Percentiles rank a stretch among this genome's conserved stretches.
Evolutionary conservation across 2,329 filamentous ascomycete genomes (phyloP).

Genomic region (Penicillium nordicum): DNA sequence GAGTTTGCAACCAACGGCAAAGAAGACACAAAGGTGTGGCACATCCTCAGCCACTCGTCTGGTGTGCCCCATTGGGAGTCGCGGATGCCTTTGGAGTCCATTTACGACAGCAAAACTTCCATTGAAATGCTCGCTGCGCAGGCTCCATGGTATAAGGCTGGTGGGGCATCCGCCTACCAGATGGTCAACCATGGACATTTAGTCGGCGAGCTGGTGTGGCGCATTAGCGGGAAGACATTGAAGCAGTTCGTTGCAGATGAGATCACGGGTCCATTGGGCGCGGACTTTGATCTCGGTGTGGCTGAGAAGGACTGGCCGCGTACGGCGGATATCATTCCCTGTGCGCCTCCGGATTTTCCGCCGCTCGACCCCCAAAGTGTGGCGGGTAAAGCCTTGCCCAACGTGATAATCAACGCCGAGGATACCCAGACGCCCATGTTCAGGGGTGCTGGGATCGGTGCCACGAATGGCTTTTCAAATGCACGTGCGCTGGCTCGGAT

Average conservation of each 20-base stretch:
- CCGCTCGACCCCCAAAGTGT: conserved; percentile 26
- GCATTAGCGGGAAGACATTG: conserved; percentile 42
- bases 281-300: conserved; percentile 49
- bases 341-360: conserved; percentile 19
- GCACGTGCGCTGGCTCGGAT: conserved; percentile 44
- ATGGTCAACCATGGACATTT: conserved; percentile 38
- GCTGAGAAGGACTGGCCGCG: conserved; percentile 43
- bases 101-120: conserved; percentile 30
- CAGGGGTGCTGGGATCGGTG: conserved; percentile 42
- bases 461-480: conserved; percentile 47
- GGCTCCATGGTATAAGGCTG: conserved; percentile 42
- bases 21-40: conserved; percentile 26
- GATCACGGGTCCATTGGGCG: conserved; percentile 42
- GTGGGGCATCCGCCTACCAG: conserved; percentile 42
- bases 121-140: conserved; percentile 36
- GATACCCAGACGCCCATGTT: conserved; percentile 31
- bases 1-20: conserved; percentile 34
- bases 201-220: conserved; percentile 45
- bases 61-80: conserved; percentile 28
- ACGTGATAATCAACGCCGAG: conserved; percentile 23
- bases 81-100: conserved; percentile 27
- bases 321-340: conserved; percentile 36
- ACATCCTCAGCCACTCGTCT: conserved; percentile 23
- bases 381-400: conserved; percentile 29
- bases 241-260: conserved; percentile 45